A percentile compares a stretch with the other conserved stretches of the same genome.
Conservation (phyloP, 225 moss, liverwort and hornwort species). For the Pleurozium schreberi region DNA sequence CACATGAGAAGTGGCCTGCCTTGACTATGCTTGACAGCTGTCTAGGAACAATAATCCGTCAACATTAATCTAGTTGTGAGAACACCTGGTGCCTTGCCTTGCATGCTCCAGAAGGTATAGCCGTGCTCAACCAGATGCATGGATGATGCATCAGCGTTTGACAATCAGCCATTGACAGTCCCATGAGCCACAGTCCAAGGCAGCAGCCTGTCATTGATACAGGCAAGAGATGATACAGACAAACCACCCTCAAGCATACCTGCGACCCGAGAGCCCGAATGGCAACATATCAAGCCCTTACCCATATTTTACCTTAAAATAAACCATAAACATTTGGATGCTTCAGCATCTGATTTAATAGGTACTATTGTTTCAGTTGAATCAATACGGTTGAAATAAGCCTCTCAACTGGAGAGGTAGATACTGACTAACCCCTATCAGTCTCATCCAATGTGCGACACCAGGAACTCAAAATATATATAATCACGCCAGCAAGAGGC, state of each 20-base stretch:
- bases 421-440: neutral
- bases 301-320: constrained; percentile 47
- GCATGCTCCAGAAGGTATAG: constrained; percentile 89
- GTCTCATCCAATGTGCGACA: neutral
- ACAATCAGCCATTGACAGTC: constrained; percentile 93
- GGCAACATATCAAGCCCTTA: constrained; percentile 92
- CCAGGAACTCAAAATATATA: neutral
- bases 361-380: neutral
- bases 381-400: neutral
- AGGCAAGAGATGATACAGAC: constrained; percentile 92
- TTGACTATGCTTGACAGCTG: constrained; percentile 17
- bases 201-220: constrained; percentile 80
- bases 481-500: neutral
- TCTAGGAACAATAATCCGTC: constrained; percentile 37
- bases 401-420: neutral
- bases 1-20: constrained; percentile 46
- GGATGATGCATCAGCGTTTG: constrained; percentile 76
- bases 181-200: constrained; percentile 84
- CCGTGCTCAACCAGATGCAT: constrained; percentile 86
- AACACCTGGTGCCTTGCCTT: constrained; percentile 99
- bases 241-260: constrained; percentile 90
- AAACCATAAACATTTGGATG: constrained; percentile 18
- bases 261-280: constrained; percentile 93
- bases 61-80: constrained; percentile 43
- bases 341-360: neutral